Base-by-base conservation (phyloP, 257 asterid species). In the Handroanthus guayacan region DNA sequence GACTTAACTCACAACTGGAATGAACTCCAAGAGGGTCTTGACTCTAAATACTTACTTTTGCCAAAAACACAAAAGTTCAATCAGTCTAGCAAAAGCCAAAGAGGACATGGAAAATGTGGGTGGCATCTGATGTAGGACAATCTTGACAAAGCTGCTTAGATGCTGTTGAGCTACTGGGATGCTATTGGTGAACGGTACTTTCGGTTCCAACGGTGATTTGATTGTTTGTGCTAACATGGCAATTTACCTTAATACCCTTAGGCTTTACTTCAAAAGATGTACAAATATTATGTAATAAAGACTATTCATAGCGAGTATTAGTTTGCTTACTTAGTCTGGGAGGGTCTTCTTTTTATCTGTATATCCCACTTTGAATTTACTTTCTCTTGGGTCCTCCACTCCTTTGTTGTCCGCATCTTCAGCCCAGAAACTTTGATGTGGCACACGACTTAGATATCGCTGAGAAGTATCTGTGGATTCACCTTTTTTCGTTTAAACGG, bases 341-440 rank as follows among this genome's bases (percentile, higher is more conserved):
- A 56, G 20, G 25, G 9, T 44, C 50, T 25, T 41, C 14, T 43
- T 70, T 36, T 45, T 6, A n/a, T 17, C 54, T 45, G 20, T 31
- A 17, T 9, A 44, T 5, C 11, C 54, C 6, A 10, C 41, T 20
- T 12, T 39, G 16, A 38, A 20, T 25, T 12, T 54, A 43, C 73
- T 9, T 51, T 63, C 57, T 56, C 62, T 64, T 20, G 20, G 44
- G 62, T 61, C 55, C 36, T n/a, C n/a, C n/a, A n/a, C n/a, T n/a
- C n/a, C n/a, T 62, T 13, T 48, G 8, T 61, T 77, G 52, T 37
- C 51, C 17, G 8, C 12, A 4, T 54, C 56, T n/a, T 50, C 48
- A n/a, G 61, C 31, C 64, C 52, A 69, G 65, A 69, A 48, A 48
- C n/a, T 61, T 62, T 56, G 48, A 51, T 66, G 69, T 36, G 34